phyloP scores from a whole-genome alignment of 495 filamentous ascomycete species.

The Glonium stellatum region DNA sequence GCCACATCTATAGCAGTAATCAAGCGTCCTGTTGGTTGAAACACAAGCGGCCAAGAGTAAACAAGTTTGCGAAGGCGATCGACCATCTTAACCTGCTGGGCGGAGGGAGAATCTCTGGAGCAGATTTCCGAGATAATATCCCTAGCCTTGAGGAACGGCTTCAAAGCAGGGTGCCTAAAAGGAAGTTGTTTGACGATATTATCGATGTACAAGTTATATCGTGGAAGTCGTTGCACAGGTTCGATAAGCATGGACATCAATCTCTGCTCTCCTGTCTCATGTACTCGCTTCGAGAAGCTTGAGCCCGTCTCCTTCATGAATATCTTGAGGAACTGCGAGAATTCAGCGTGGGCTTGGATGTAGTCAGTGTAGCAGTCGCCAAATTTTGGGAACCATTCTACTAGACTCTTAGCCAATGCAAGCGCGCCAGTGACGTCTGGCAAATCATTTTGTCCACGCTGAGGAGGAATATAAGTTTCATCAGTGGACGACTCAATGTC shows the following conservation, averaged over 20 bases:
- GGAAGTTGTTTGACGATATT: slow-evolving; percentile 82
- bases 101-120: slow-evolving; percentile 64
- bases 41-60: slow-evolving; percentile 68
- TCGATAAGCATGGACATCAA: slow-evolving; percentile 92
- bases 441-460: slow-evolving; percentile 21
- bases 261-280: slow-evolving; percentile 81
- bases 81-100: slow-evolving; percentile 61
- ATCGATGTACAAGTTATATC: slow-evolving; percentile 93
- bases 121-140: slow-evolving; percentile 94
- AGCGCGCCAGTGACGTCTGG: slow-evolving; percentile 66
- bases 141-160: slow-evolving; percentile 71
- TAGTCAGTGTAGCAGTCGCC: slow-evolving; percentile 84
- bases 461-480: slow-evolving; percentile 22
- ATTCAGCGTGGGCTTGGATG: slow-evolving; percentile 75
- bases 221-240: slow-evolving; percentile 87
- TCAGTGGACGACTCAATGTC: slow-evolving; percentile 34
- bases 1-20: slow-evolving; percentile 78
- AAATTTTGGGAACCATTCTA: slow-evolving; percentile 88
- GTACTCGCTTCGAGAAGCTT: slow-evolving; percentile 69
- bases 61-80: slow-evolving; percentile 68
- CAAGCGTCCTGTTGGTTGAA: slow-evolving; percentile 68
- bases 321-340: slow-evolving; percentile 68
- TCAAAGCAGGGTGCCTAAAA: slow-evolving; percentile 72
- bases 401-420: slow-evolving; percentile 66
- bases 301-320: slow-evolving; percentile 67